Conservation (phyloP, 2,329 filamentous ascomycete species). For the Sporothrix humicola region DNA sequence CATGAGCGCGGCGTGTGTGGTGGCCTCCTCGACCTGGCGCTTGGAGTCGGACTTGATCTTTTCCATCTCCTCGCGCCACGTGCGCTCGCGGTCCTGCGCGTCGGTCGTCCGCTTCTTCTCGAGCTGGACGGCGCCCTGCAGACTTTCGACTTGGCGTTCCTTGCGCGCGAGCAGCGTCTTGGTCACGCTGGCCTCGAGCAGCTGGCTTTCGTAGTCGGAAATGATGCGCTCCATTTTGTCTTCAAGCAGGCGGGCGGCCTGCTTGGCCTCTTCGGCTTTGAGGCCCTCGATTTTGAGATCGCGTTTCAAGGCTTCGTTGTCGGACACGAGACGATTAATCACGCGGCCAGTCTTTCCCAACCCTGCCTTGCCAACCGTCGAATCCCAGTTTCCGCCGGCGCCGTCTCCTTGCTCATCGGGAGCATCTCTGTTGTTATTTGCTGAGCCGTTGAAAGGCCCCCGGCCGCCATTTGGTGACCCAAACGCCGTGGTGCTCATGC, state of each 20-base stretch:
- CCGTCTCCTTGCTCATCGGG: constrained; percentile 42
- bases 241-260: constrained; percentile 69
- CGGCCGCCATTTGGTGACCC: constrained; percentile 20
- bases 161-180: constrained; percentile 73
- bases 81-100: constrained; percentile 65
- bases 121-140: constrained; percentile 66
- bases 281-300: constrained; percentile 71
- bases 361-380: constrained; percentile 71
- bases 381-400: constrained; percentile 58
- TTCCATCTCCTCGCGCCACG: constrained; percentile 68
- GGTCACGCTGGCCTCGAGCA: constrained; percentile 73
- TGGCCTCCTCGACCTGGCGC: constrained; percentile 69
- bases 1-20: constrained; percentile 67
- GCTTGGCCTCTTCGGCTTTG: constrained; percentile 72
- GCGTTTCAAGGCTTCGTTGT: constrained; percentile 77
- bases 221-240: constrained; percentile 73
- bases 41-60: constrained; percentile 64
- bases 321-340: constrained; percentile 80
- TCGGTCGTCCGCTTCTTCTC: constrained; percentile 67
- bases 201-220: constrained; percentile 70
- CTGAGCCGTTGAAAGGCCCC: neutral
- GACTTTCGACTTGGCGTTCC: constrained; percentile 73
- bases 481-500: constrained; percentile 9
- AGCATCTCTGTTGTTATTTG: neutral
- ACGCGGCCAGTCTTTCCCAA: constrained; percentile 77